Evolutionary conservation across 768 basidiomycete genomes (phyloP).

Genomic region (Suillus paluster): DNA sequence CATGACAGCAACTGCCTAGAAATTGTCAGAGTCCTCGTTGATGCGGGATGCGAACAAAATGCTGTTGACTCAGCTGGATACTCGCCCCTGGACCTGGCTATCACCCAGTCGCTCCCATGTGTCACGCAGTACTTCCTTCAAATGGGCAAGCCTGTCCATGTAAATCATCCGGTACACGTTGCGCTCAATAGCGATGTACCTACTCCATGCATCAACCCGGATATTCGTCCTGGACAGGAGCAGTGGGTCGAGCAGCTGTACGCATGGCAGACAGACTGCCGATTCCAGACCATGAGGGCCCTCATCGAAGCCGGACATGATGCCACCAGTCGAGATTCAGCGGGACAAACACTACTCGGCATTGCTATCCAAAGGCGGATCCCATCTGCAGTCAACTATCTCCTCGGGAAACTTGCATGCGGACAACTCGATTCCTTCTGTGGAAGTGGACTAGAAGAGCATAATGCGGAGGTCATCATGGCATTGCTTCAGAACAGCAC

Average conservation of each 20-base stretch:
- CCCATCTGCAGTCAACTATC: neutral
- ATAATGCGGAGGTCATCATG: neutral
- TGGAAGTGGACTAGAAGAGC: neutral
- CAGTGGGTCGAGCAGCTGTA: neutral
- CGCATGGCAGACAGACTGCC: neutral
- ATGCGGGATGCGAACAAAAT: neutral
- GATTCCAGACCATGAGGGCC: neutral
- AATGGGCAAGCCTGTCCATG: neutral
- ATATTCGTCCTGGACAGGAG: neutral
- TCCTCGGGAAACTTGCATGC: neutral
- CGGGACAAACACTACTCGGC: neutral
- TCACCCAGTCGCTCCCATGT: neutral
- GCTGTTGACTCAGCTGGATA: neutral
- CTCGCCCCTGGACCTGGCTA: neutral
- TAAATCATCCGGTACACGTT: neutral
- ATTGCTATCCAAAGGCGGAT: neutral
- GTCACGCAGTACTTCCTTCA: neutral
- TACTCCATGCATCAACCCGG: neutral
- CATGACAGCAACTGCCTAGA: neutral
- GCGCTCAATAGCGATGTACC: neutral
- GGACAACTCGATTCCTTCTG: conserved; percentile 1
- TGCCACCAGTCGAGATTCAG: neutral
- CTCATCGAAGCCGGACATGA: neutral
- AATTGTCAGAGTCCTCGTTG: neutral
- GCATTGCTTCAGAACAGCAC: neutral